phyloP scores from a whole-genome alignment of 1,139 yeast genomes.

The Yamadazyma oceani region DNA sequence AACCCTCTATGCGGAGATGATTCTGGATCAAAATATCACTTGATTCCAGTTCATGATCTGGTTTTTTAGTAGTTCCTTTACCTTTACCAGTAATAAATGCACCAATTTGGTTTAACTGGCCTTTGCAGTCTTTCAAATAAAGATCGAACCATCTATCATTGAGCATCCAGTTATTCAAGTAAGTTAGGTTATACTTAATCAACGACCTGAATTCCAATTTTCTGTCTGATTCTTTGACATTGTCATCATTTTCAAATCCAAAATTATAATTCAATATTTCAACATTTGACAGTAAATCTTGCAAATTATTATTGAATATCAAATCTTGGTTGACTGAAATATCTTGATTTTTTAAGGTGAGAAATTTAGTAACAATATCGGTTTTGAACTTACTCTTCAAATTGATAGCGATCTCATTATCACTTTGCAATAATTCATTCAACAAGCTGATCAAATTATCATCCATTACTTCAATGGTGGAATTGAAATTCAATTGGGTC shows the following conservation, averaged over 20 bases:
- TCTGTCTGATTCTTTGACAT: not conserved
- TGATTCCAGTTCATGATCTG: not conserved
- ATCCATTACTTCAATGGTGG: slow-evolving; percentile 15
- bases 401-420: slow-evolving; percentile 13
- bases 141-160: slow-evolving; percentile 3
- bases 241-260: slow-evolving; percentile 4
- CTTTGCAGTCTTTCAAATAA: slow-evolving; percentile 5
- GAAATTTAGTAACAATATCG: slow-evolving; percentile 9
- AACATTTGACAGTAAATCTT: not conserved
- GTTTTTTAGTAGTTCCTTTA: not conserved
- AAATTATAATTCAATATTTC: not conserved
- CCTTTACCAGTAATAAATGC: not conserved
- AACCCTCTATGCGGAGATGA: not conserved
- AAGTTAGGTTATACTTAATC: slow-evolving; percentile 3
- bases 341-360: slow-evolving; percentile 9
- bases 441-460: slow-evolving; percentile 13
- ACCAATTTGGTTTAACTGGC: slow-evolving; percentile 4
- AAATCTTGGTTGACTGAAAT: slow-evolving; percentile 15
- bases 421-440: slow-evolving; percentile 12
- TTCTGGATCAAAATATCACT: too few relatives aligned
- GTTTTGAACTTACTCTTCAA: slow-evolving; percentile 12
- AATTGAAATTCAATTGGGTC: slow-evolving; percentile 13
- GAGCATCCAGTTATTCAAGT: slow-evolving; percentile 1
- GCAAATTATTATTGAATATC: slow-evolving; percentile 12
- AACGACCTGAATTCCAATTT: slow-evolving; percentile 5